Percentiles rank a stretch among this genome's conserved stretches.
phyloP scores from a whole-genome alignment of 176 grass and related monocot species.

The Dactylis glomerata region DNA sequence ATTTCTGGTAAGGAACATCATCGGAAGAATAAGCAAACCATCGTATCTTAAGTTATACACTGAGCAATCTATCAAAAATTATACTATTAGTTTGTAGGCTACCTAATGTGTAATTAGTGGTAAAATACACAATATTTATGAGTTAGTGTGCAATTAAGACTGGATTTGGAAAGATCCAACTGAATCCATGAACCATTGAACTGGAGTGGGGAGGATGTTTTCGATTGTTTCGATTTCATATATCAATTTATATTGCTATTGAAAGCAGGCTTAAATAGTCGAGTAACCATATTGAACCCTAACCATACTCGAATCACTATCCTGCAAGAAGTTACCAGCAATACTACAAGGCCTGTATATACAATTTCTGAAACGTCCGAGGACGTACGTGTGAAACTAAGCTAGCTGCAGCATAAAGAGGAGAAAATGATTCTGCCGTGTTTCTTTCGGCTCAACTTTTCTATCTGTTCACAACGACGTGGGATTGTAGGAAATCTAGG shows the following conservation, averaged over 20 bases:
- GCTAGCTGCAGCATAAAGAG: not conserved
- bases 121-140: no score
- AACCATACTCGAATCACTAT: no score
- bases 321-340: no score
- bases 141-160: no score
- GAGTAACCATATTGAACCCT: no score
- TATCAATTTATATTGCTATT: no score
- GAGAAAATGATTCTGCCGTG: slow-evolving; percentile 34
- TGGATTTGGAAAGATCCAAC: no score
- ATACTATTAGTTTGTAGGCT: no score
- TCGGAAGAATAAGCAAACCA: not conserved
- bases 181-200: no score
- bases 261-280: no score
- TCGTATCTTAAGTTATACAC: not conserved
- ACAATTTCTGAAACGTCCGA: not conserved
- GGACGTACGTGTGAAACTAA: not conserved
- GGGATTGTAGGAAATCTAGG: not conserved
- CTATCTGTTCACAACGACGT: slow-evolving; percentile 30
- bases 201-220: not conserved
- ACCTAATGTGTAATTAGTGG: no score
- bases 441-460: slow-evolving; percentile 46
- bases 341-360: not conserved
- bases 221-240: no score
- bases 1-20: not conserved
- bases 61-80: not conserved